A percentile compares a stretch with the other conserved stretches of the same genome.
phyloP scores from a whole-genome alignment of 163 green algal genomes.

The Botryococcus braunii region DNA sequence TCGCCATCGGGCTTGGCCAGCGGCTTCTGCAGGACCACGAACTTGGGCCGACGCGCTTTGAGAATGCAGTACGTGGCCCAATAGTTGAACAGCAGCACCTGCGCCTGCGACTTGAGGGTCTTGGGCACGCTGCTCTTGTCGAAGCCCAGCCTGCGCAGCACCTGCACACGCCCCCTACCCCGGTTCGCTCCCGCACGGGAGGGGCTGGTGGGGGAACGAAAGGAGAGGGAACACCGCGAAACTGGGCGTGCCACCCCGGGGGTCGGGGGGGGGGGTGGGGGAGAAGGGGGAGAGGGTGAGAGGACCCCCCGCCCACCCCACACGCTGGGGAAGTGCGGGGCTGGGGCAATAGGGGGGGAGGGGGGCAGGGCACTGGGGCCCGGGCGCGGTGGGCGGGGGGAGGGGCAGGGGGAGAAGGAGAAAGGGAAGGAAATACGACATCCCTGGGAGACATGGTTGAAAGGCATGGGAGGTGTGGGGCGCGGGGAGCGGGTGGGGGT shows the following conservation, averaged over 20 bases:
- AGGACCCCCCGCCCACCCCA: neutral
- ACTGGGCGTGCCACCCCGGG: neutral
- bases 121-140: slow-evolving; percentile 16
- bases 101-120: slow-evolving; percentile 6
- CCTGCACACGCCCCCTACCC: slow-evolving; percentile 28
- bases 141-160: slow-evolving; percentile 63
- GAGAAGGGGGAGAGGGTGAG: neutral
- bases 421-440: too few relatives aligned
- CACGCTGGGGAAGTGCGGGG: neutral
- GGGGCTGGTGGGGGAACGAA: neutral
- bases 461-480: too few relatives aligned
- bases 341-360: too few relatives aligned
- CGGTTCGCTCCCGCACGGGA: too few relatives aligned
- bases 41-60: slow-evolving; percentile 44
- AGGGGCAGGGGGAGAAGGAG: too few relatives aligned
- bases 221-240: neutral
- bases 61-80: slow-evolving; percentile 62
- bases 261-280: neutral
- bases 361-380: too few relatives aligned
- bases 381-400: too few relatives aligned
- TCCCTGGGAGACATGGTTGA: too few relatives aligned
- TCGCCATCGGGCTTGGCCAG: too few relatives aligned
- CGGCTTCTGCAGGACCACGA: slow-evolving; percentile 38
- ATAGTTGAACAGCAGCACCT: slow-evolving; percentile 71
- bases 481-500: too few relatives aligned